Evolutionary conservation across 176 grass and related monocot species (phyloP).

Genomic region (Miscanthus lutarioriparius): DNA sequence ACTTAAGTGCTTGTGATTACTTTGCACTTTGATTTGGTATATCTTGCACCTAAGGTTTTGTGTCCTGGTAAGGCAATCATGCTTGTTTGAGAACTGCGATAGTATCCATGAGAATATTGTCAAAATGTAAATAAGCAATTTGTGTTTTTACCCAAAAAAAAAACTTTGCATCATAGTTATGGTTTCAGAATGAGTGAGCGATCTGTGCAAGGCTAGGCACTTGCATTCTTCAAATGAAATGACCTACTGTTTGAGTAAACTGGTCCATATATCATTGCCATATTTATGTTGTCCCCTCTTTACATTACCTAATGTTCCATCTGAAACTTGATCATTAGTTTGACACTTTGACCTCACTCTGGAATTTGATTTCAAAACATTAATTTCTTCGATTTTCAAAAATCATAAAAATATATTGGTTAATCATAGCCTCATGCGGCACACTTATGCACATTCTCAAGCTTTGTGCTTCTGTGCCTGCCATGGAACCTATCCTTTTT

Average conservation of each 20-base stretch:
- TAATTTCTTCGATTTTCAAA: too few species aligned
- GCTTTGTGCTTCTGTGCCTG: too few species aligned
- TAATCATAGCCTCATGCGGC: too few species aligned
- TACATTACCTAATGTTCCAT: neutral
- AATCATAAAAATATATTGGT: too few species aligned
- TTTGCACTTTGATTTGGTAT: conserved; percentile 1
- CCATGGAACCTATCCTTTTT: too few species aligned
- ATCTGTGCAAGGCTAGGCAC: neutral
- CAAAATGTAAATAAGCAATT: neutral
- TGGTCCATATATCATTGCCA: too few species aligned
- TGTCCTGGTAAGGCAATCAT: neutral
- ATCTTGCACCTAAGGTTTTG: neutral
- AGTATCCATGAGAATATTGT: neutral
- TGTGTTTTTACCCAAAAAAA: neutral
- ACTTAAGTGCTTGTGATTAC: neutral
- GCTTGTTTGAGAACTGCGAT: neutral
- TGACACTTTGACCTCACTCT: too few species aligned
- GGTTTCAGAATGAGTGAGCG: neutral
- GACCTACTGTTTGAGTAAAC: neutral
- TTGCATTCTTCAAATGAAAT: neutral
- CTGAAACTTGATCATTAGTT: neutral
- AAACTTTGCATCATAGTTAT: neutral
- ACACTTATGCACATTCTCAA: too few species aligned
- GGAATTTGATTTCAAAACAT: too few species aligned
- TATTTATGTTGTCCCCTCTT: neutral